These are phyloP conservation scores for Neckera pumila DNA, from an alignment of 225 moss, liverwort and hornwort species.

Conservation along the genomic window DNA sequence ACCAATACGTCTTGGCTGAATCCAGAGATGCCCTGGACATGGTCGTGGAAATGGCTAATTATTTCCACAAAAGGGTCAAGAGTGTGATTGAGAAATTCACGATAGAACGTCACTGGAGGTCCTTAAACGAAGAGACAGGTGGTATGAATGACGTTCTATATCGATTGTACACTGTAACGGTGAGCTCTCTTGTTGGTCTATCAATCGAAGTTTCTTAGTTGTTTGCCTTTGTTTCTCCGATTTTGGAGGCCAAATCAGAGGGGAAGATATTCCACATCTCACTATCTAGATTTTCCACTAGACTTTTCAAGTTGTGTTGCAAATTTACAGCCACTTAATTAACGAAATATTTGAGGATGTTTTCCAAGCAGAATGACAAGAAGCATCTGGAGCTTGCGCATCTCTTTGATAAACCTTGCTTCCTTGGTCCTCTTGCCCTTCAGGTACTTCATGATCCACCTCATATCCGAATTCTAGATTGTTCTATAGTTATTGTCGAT, in stretches of 20 bases:
- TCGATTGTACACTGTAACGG: constrained; percentile 73
- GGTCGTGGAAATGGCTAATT: constrained; percentile 70
- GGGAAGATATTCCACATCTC: background rate
- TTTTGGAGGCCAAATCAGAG: background rate
- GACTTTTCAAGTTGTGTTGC: background rate
- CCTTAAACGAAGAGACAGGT: constrained; percentile 93
- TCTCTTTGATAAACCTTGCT: constrained; percentile 97
- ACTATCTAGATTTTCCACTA: background rate
- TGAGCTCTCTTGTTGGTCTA: constrained; percentile 12
- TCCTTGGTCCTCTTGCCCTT: constrained; percentile 88
- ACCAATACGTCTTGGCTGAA: constrained; percentile 65
- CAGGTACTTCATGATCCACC: constrained; percentile 41
- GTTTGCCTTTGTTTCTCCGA: background rate
- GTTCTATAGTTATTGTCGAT: background rate
- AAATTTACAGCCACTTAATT: background rate
- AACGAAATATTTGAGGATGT: background rate
- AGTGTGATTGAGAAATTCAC: constrained; percentile 59
- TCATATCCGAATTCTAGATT: background rate
- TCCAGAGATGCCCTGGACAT: constrained; percentile 62
- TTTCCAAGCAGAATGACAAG: constrained; percentile 43
- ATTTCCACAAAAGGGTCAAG: constrained; percentile 70
- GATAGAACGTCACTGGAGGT: constrained; percentile 85
- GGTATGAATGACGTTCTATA: constrained; percentile 98
- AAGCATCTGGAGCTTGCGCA: constrained; percentile 90
- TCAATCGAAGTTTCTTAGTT: background rate